Conservation (phyloP, 108 stramenopile species). For the Pelagomonas calceolata region DNA sequence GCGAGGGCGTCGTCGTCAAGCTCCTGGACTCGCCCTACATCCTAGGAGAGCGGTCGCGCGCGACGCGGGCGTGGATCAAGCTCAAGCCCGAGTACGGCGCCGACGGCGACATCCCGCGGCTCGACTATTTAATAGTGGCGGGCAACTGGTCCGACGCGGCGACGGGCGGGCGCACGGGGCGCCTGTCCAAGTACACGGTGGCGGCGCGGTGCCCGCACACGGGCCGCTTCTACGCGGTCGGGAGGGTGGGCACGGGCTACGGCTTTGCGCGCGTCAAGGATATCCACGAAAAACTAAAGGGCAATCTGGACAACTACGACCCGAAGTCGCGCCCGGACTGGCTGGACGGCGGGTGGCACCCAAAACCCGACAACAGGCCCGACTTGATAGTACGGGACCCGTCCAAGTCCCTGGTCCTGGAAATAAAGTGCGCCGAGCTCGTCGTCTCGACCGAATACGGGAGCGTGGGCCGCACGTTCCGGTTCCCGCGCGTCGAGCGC, state of each 20-base stretch:
- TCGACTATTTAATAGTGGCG: background rate
- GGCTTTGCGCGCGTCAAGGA: too few relatives aligned
- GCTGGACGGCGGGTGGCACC: background rate
- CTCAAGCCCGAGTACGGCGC: too few relatives aligned
- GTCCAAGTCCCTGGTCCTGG: constrained; percentile 5
- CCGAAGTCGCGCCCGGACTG: background rate
- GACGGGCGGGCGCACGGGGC: background rate
- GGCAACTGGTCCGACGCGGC: background rate
- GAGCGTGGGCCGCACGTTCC: constrained; percentile 2
- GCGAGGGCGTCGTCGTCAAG: background rate
- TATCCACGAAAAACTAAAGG: background rate
- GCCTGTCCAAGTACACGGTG: background rate
- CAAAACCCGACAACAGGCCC: background rate
- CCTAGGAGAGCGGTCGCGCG: too few relatives aligned
- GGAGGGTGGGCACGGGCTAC: too few relatives aligned
- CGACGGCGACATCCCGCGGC: too few relatives aligned
- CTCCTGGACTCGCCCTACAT: background rate
- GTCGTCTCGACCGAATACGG: constrained; percentile 1
- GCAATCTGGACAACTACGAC: background rate
- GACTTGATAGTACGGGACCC: background rate
- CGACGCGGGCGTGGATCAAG: too few relatives aligned
- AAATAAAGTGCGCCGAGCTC: constrained; percentile 10
- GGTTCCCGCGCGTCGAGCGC: constrained; percentile 13
- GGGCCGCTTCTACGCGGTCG: too few relatives aligned
- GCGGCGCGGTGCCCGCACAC: too few relatives aligned